Evolutionary conservation across 1,284 basidiomycete genomes (phyloP).

Genomic region (Heterobasidion parviporum): DNA sequence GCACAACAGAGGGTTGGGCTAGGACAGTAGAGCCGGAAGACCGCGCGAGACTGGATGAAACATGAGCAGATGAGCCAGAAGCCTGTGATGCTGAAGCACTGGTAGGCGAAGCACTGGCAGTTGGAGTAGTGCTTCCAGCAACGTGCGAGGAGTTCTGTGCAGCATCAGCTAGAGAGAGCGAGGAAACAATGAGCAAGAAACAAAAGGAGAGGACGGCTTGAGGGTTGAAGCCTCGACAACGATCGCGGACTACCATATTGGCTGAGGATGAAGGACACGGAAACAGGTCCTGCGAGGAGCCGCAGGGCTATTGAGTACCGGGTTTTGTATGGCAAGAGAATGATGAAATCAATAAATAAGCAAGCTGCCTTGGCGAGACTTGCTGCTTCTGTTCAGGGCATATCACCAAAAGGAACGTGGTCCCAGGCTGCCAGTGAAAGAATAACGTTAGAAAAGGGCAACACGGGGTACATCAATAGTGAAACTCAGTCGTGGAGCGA

Average conservation of each 20-base stretch:
- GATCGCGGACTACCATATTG: background rate
- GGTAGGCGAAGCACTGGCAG: background rate
- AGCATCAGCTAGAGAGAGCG: slow-evolving; percentile 1
- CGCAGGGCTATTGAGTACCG: background rate
- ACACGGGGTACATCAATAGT: too few relatives aligned
- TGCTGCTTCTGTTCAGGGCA: background rate
- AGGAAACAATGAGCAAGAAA: background rate
- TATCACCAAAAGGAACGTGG: too few relatives aligned
- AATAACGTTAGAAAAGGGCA: too few relatives aligned
- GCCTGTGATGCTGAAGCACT: background rate
- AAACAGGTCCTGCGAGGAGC: background rate
- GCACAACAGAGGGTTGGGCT: background rate
- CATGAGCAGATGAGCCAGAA: background rate
- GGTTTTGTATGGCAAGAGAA: background rate
- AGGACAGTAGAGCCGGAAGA: background rate
- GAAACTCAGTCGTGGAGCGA: too few relatives aligned
- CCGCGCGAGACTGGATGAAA: background rate
- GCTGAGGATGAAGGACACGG: background rate
- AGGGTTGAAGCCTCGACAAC: background rate
- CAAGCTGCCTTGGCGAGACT: background rate
- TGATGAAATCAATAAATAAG: background rate
- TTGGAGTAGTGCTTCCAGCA: background rate
- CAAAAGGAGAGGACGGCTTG: slow-evolving; percentile 3
- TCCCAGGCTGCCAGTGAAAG: too few relatives aligned
- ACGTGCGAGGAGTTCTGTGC: too few relatives aligned